These are phyloP conservation scores for Aspergillus piperis DNA, from an alignment of 2,329 filamentous ascomycete genomes.

Conservation along the genomic window DNA sequence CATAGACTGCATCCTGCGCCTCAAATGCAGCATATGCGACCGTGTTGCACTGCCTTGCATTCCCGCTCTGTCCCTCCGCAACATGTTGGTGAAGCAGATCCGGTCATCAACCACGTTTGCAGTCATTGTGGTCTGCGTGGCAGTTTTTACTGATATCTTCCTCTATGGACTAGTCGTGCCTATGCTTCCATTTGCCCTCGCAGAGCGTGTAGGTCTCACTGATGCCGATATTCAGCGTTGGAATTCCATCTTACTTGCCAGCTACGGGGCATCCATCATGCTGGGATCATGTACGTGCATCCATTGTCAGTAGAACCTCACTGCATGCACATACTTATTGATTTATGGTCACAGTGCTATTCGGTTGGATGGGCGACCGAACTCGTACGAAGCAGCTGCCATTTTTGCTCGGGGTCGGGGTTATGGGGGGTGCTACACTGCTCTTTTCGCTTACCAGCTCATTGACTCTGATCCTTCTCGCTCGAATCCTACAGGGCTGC, in stretches of 20 bases:
- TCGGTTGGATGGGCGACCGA: constrained; percentile 10
- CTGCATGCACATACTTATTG: not conserved
- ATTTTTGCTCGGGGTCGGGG: constrained; percentile 11
- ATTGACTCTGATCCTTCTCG: not conserved
- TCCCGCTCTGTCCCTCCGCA: not conserved
- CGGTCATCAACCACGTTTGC: constrained; percentile 14
- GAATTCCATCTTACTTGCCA: not conserved
- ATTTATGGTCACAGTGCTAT: not conserved
- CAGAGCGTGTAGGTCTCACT: not conserved
- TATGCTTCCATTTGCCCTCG: constrained; percentile 14
- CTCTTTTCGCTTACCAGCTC: constrained; percentile 28
- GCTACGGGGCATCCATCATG: not conserved
- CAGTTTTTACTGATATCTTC: constrained; percentile 22
- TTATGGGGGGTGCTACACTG: constrained; percentile 48
- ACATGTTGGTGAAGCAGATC: not conserved
- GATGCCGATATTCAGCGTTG: not conserved
- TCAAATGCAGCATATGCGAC: not conserved
- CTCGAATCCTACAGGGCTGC: constrained; percentile 36
- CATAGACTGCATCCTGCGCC: not conserved
- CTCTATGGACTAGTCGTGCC: constrained; percentile 25
- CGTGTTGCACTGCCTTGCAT: not conserved
- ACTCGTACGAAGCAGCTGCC: constrained; percentile 5
- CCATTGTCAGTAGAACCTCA: not conserved
- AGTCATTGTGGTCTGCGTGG: constrained; percentile 12
- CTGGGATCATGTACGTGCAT: not conserved